A percentile compares a stretch with the other conserved stretches of the same genome.
Evolutionary conservation across 1,284 basidiomycete genomes (phyloP).

Genomic region (Nidula niveotomentosa): DNA sequence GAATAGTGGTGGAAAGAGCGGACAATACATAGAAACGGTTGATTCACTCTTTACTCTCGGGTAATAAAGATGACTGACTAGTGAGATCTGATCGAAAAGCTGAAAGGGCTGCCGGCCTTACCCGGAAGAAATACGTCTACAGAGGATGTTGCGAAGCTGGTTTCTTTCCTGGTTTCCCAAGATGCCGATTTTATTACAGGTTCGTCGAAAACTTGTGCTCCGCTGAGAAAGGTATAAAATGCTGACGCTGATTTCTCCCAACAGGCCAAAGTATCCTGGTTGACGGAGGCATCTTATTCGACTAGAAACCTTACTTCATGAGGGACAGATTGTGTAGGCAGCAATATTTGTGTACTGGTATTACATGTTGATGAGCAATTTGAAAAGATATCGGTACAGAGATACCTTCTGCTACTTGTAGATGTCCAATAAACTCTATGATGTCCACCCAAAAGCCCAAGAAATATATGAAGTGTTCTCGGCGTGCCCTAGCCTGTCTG

Average conservation of each 20-base stretch:
- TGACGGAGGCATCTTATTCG: background rate
- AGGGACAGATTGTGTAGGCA: too few relatives aligned
- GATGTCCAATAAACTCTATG: too few relatives aligned
- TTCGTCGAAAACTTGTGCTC: background rate
- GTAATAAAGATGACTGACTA: background rate
- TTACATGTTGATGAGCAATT: too few relatives aligned
- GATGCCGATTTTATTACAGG: slow-evolving; percentile 40
- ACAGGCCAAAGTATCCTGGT: background rate
- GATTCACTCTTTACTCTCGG: background rate
- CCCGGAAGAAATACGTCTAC: slow-evolving; percentile 11
- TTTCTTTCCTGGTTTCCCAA: slow-evolving; percentile 39
- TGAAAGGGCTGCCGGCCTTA: background rate
- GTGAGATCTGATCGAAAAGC: background rate
- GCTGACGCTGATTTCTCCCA: background rate
- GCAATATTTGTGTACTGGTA: too few relatives aligned
- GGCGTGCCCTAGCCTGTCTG: too few relatives aligned
- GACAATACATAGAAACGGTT: background rate
- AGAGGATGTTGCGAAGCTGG: slow-evolving; percentile 40
- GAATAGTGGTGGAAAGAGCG: background rate
- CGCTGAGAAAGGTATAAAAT: background rate
- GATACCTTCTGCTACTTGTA: too few relatives aligned
- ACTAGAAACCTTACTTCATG: background rate
- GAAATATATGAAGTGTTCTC: too few relatives aligned
- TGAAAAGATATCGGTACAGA: too few relatives aligned
- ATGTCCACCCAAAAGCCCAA: too few relatives aligned